Evolutionary conservation across 2,329 filamentous ascomycete species (phyloP).

Genomic region (Trichoderma sp.): DNA sequence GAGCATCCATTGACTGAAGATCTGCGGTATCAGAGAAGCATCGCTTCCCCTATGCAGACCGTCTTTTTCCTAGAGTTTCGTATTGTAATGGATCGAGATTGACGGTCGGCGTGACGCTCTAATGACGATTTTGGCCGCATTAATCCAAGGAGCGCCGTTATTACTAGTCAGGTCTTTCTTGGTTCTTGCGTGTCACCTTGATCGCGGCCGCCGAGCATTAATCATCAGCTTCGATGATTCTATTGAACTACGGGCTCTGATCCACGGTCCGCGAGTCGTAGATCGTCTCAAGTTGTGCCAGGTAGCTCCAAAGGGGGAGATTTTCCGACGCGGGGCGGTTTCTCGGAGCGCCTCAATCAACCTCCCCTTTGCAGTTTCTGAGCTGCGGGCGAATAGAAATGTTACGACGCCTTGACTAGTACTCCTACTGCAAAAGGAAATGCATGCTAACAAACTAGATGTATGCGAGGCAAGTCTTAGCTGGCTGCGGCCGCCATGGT

Average conservation of each 20-base stretch:
- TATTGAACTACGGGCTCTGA: slow-evolving; percentile 45
- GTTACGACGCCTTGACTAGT: not conserved
- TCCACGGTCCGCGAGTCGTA: slow-evolving; percentile 32
- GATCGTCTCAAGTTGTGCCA: slow-evolving; percentile 33
- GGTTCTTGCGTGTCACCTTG: not conserved
- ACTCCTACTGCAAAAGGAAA: not conserved
- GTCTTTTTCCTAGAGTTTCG: not conserved
- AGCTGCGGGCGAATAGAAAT: not conserved
- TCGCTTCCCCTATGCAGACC: not conserved
- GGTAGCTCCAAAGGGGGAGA: slow-evolving; percentile 6
- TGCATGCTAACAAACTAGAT: not conserved
- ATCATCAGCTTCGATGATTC: slow-evolving; percentile 45
- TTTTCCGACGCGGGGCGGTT: slow-evolving; percentile 13
- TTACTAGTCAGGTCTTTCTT: not conserved
- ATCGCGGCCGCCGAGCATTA: not conserved
- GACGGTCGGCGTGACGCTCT: slow-evolving; percentile 1
- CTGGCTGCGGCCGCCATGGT: not conserved
- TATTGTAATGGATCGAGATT: slow-evolving; percentile 7
- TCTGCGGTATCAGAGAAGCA: not conserved
- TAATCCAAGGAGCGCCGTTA: not conserved
- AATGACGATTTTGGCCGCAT: slow-evolving; percentile 1
- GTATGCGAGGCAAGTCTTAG: not conserved
- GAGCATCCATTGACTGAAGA: not conserved
- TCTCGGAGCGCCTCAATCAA: slow-evolving; percentile 12
- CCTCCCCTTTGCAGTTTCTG: not conserved